Evolutionary conservation across 352 stramenopile species (phyloP), one percentile per base, ranked within the genome.

Genomic region (Phytophthora lateralis): DNA sequence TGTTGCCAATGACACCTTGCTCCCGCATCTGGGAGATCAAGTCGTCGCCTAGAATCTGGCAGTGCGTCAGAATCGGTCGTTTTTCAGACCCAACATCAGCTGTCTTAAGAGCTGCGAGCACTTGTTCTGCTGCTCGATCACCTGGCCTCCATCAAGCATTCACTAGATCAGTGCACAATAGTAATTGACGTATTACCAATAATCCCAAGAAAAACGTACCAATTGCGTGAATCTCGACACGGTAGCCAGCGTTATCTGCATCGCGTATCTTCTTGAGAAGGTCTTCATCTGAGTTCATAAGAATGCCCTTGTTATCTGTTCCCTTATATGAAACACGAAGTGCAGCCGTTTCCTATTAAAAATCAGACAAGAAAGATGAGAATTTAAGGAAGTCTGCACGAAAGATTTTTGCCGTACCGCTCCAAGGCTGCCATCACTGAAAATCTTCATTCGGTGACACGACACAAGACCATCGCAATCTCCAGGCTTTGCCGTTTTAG

Each of bases 181-280:
- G 15, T 41, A 41, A 7, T 41, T 18, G 26, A 20, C 24, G 17
- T n/a, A 34, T 15, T 42, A 44, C 9, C 11, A 6, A 9, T 32
- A 7, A 18, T 3, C 3, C 15, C 34, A 35, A 12, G 6, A 24
- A 6, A 46, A 55, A 48, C 50, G 46, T 69, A 84, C 90, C 90
- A 53, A 97, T 97, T 11, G 89, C 88, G 59, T 97, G 90, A 27
- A 96, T 91, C 63, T 97, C 90, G 6, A 97, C 67, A 30, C 86
- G 82, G 46, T 91, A 93, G 6, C 85, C 88, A 44, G 69, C 73
- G 1, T 47, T 52, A 34, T 80, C 69, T 0, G 85, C 85, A 14
- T 88, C 69, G 0, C 63, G 58, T 20, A 97, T 81, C 60, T 95
- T 88, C 41, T 73, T 69, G 6, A 78, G 61, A 6, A 97, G 71